phyloP scores from a whole-genome alignment of 768 basidiomycete species.

The Rhizopogon vulgaris region DNA sequence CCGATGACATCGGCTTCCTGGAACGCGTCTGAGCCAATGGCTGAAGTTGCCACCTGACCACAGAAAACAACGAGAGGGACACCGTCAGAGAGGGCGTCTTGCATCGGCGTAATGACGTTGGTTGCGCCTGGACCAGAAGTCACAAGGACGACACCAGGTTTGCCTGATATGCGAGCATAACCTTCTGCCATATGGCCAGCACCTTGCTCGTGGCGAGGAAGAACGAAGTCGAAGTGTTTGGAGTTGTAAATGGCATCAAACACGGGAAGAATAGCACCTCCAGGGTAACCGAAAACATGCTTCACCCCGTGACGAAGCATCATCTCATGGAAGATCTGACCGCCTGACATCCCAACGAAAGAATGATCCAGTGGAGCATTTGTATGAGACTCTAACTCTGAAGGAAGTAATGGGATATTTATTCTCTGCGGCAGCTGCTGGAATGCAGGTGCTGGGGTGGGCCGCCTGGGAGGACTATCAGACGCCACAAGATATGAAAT shows the following conservation, averaged over 20 bases:
- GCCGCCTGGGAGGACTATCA: slow-evolving; percentile 41
- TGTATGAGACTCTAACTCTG: slow-evolving; percentile 30
- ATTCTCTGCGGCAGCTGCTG: slow-evolving; percentile 42
- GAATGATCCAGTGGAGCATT: slow-evolving; percentile 63
- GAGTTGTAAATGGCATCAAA: slow-evolving; percentile 99
- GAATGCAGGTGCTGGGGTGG: slow-evolving; percentile 52
- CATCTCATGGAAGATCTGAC: slow-evolving; percentile 99
- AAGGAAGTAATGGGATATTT: slow-evolving; percentile 30
- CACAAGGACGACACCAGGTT: slow-evolving; percentile 95
- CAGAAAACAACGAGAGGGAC: slow-evolving; percentile 92
- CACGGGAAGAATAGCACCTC: slow-evolving; percentile 97
- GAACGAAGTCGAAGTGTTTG: slow-evolving; percentile 88
- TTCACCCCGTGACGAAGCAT: slow-evolving; percentile 96
- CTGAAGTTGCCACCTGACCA: slow-evolving; percentile 98
- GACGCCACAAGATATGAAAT: slow-evolving; percentile 1
- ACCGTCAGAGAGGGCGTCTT: slow-evolving; percentile 93
- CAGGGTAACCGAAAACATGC: slow-evolving; percentile 96
- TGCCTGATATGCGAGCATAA: slow-evolving; percentile 95
- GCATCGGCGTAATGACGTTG: slow-evolving; percentile 97
- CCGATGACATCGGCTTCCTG: slow-evolving; percentile 97
- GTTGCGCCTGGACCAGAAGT: slow-evolving; percentile 98
- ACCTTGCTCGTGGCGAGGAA: slow-evolving; percentile 96
- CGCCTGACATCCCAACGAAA: slow-evolving; percentile 92
- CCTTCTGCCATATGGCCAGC: slow-evolving; percentile 99
- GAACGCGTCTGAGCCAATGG: slow-evolving; percentile 98